These are phyloP conservation scores for Ceratobasidium sp. DNA, from an alignment of 1,284 basidiomycete genomes.

Conservation along the genomic window DNA sequence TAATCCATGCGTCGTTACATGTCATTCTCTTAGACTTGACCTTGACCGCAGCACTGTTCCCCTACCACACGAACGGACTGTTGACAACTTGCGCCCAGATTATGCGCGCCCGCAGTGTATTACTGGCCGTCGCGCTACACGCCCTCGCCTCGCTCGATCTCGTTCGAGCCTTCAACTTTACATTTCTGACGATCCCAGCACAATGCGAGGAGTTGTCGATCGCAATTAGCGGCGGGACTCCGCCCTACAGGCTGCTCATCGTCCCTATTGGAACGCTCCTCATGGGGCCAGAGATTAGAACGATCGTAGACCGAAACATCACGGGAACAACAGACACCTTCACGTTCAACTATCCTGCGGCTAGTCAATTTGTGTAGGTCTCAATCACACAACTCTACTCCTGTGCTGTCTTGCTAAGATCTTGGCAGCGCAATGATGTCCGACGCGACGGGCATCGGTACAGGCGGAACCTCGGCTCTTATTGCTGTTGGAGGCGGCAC, in stretches of 20 bases:
- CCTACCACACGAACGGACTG: neutral
- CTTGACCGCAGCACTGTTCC: conserved; percentile 19
- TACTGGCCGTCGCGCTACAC: conserved; percentile 11
- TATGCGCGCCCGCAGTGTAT: conserved; percentile 17
- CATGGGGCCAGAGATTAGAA: conserved; percentile 67
- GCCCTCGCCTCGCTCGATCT: conserved; percentile 4
- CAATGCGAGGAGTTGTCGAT: conserved; percentile 39
- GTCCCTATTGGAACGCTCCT: conserved; percentile 32
- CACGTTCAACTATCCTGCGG: conserved; percentile 70
- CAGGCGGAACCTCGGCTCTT: conserved; percentile 76
- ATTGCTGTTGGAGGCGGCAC: conserved; percentile 66
- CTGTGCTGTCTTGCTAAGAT: neutral
- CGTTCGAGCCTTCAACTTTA: conserved; percentile 30
- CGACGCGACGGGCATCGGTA: conserved; percentile 72
- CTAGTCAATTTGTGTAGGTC: conserved; percentile 70
- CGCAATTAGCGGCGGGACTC: conserved; percentile 16
- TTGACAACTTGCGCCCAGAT: neutral
- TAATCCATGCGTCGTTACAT: conserved; percentile 14
- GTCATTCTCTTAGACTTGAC: neutral
- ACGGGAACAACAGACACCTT: conserved; percentile 61
- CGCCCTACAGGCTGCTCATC: conserved; percentile 35
- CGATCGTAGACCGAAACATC: conserved; percentile 68
- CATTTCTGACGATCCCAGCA: conserved; percentile 32
- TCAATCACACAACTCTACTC: neutral
- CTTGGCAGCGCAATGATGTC: conserved; percentile 62